These are phyloP conservation scores for Cadophora sp. DNA, from an alignment of 2,329 filamentous ascomycete genomes.

Conservation along the genomic window DNA sequence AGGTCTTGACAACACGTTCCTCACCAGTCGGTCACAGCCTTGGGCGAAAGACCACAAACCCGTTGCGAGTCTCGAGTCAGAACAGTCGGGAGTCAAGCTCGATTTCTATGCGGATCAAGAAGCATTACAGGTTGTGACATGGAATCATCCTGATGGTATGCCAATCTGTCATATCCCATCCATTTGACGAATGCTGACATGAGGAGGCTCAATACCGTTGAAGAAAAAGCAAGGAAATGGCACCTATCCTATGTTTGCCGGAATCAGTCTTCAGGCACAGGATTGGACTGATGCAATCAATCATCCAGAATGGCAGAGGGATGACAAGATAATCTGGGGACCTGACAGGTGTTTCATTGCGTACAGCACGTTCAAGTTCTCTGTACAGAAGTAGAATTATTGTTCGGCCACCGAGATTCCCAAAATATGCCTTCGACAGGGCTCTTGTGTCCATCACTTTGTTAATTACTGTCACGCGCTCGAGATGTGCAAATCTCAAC, in stretches of 20 bases:
- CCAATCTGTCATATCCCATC: too few relatives aligned
- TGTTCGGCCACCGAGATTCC: neutral
- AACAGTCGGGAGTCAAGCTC: neutral
- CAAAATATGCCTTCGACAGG: neutral
- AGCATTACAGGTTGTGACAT: neutral
- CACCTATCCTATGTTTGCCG: neutral
- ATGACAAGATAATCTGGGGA: neutral
- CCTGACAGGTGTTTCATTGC: conserved; percentile 4
- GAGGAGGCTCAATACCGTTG: neutral
- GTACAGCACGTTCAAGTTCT: neutral
- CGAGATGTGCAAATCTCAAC: neutral
- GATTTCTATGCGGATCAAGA: neutral
- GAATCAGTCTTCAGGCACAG: neutral
- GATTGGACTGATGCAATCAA: conserved; percentile 3
- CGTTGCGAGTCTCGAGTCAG: neutral
- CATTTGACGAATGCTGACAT: neutral
- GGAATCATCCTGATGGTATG: neutral
- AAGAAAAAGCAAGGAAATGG: conserved; percentile 2
- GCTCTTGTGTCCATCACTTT: neutral
- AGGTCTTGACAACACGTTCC: conserved; percentile 21
- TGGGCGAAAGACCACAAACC: conserved; percentile 4
- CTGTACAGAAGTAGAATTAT: neutral
- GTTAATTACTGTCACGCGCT: neutral
- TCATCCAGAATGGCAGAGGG: conserved; percentile 1
- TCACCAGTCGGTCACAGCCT: conserved; percentile 3